Evolutionary conservation across 768 basidiomycete genomes (phyloP), one percentile per base, ranked within the genome.

Genomic region (Collybiopsis luxurians): DNA sequence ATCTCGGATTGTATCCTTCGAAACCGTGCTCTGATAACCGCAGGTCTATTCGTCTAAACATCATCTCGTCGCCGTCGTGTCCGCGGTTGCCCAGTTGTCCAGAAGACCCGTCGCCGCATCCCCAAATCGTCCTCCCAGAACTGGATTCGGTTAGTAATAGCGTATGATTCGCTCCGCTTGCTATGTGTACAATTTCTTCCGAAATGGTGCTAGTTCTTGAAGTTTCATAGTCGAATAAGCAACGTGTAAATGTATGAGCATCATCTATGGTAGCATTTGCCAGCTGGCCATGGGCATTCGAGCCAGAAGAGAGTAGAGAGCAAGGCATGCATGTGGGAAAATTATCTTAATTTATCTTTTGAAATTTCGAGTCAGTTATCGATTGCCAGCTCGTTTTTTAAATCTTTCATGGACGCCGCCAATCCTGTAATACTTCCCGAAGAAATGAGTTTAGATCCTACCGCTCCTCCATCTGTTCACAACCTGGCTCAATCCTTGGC

Each of bases 131-230:
- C 12, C 60, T 66, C 1, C 49, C 60, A 13, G 31, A 67, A n/a
- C 60, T 57, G 7, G 51, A 27, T 56, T 75, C 73, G n/a, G 69
- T 64, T 13, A 90, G 67, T 12, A 96, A 66, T 0, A 96, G 68
- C 0, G 93, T 87, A 64, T 96, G 94, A 60, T 91, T 92, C 2
- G 90, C 87, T 1, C 94, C 89, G 46, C 80, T 80, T 1, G 80
- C 81, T 60, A 96, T 67, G 21, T 83, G 69, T 7, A 79, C 13
- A 23, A 93, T 54, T 38, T 49, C 42, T 34, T 56, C 30, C 7
- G 28, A 40, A 40, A 42, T 46, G 43, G 21, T 21, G 34, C 4
- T n/a, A 15, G 24, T 43, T 19, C 4, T 21, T 4, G 12, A 19
- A 12, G 36, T 58, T 49, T 30, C 44, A 47, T 43, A 36, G 31